Percentiles rank a stretch among this genome's conserved stretches.
Evolutionary conservation across 306 rosid species (phyloP).

Genomic region (Quercus dentata): DNA sequence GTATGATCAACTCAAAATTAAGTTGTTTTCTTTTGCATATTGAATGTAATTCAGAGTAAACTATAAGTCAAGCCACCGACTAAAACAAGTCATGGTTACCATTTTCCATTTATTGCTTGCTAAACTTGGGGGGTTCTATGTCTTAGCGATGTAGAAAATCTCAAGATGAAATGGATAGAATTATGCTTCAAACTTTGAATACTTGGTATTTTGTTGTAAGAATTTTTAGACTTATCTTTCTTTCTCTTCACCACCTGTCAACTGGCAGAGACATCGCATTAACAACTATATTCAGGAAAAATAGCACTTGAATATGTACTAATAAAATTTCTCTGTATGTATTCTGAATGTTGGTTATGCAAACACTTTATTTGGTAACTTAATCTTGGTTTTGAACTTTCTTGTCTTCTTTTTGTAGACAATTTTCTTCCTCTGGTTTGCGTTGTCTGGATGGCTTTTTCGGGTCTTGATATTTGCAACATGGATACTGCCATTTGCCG

Average conservation of each 20-base stretch:
- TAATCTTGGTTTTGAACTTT: background rate
- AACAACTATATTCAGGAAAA: background rate
- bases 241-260: too few relatives aligned
- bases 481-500: constrained; percentile 95
- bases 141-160: background rate
- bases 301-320: background rate
- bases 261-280: background rate
- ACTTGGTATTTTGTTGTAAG: too few relatives aligned
- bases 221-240: too few relatives aligned
- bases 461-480: constrained; percentile 66
- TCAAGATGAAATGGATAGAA: background rate
- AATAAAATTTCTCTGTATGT: background rate
- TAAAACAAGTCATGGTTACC: too few relatives aligned
- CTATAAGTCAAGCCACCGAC: too few relatives aligned
- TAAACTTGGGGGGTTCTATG: background rate
- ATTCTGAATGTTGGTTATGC: background rate
- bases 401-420: constrained; percentile 54
- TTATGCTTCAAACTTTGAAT: too few relatives aligned
- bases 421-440: constrained; percentile 90
- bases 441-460: constrained; percentile 95
- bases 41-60: too few relatives aligned
- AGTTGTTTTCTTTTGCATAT: too few relatives aligned
- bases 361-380: background rate
- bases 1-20: too few relatives aligned
- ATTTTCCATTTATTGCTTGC: too few relatives aligned